phyloP scores from a whole-genome alignment of 164 flowering plant genomes.

The Vitis labrusca region DNA sequence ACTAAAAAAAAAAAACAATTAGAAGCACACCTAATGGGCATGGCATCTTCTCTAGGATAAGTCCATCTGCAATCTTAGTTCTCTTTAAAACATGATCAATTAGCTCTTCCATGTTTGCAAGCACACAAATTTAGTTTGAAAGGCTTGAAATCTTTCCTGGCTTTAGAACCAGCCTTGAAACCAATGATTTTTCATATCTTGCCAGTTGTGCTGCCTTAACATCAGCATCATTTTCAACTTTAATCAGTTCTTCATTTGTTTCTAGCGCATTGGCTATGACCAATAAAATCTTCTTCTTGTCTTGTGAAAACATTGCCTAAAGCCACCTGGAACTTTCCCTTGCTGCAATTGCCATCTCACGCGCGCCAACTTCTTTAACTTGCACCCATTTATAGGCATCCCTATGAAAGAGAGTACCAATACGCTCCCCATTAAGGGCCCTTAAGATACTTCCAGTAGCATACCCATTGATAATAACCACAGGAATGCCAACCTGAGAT shows the following conservation, averaged over 20 bases:
- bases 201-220: slow-evolving; percentile 67
- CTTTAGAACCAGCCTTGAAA: slow-evolving; percentile 79
- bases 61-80: slow-evolving; percentile 95
- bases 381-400: slow-evolving; percentile 71
- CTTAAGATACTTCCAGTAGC: slow-evolving; percentile 61
- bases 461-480: slow-evolving; percentile 89
- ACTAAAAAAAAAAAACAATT: slow-evolving; percentile 73
- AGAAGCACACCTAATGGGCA: slow-evolving; percentile 92
- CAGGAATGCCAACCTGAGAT: slow-evolving; percentile 89
- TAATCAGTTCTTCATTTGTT: slow-evolving; percentile 67
- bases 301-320: slow-evolving; percentile 71
- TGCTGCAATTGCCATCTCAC: slow-evolving; percentile 95
- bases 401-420: slow-evolving; percentile 91
- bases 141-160: slow-evolving; percentile 83
- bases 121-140: slow-evolving; percentile 78
- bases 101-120: slow-evolving; percentile 96
- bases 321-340: slow-evolving; percentile 88
- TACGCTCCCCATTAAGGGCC: slow-evolving; percentile 69
- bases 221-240: slow-evolving; percentile 82
- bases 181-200: slow-evolving; percentile 83
- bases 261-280: slow-evolving; percentile 86
- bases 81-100: slow-evolving; percentile 72
- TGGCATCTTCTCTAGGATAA: slow-evolving; percentile 85
- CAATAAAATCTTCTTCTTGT: slow-evolving; percentile 68
- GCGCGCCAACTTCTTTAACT: slow-evolving; percentile 49